These are phyloP conservation scores for Mycena maculata DNA, from an alignment of 768 basidiomycete species.

Conservation along the genomic window DNA sequence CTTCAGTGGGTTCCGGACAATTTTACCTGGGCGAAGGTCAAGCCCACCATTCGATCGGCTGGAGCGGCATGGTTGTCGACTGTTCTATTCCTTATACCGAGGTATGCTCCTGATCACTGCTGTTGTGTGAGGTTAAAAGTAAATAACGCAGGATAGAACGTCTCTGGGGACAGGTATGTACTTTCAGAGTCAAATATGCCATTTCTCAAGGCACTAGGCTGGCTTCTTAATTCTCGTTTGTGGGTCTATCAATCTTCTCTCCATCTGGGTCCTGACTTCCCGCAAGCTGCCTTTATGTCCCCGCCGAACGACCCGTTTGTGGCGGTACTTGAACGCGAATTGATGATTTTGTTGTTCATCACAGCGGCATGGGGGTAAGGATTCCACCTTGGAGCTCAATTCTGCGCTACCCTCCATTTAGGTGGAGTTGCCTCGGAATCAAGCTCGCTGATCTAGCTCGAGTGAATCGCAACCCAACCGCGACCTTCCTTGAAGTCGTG, in stretches of 20 bases:
- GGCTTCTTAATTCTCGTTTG: constrained; percentile 74
- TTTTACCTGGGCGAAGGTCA: constrained; percentile 67
- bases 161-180: constrained; percentile 67
- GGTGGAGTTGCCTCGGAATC: constrained; percentile 77
- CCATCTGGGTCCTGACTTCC: constrained; percentile 12
- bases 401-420: constrained; percentile 38
- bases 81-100: constrained; percentile 71
- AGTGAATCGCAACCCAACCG: constrained; percentile 51
- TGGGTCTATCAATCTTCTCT: constrained; percentile 38
- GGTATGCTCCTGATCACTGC: too few species aligned
- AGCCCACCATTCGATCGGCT: constrained; percentile 73
- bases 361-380: constrained; percentile 71
- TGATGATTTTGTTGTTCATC: constrained; percentile 63
- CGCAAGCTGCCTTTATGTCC: constrained; percentile 70
- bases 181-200: not conserved
- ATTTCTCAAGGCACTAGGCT: constrained; percentile 53
- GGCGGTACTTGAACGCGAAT: constrained; percentile 74
- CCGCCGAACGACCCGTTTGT: constrained; percentile 78
- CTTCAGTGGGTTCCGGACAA: constrained; percentile 70
- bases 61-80: constrained; percentile 70
- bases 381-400: not conserved
- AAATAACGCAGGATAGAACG: constrained; percentile 51
- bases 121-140: too few species aligned
- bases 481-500: constrained; percentile 52
- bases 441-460: constrained; percentile 71